Evolutionary conservation across 2,329 filamentous ascomycete species (phyloP).

Genomic region (Penicillium polonicum): DNA sequence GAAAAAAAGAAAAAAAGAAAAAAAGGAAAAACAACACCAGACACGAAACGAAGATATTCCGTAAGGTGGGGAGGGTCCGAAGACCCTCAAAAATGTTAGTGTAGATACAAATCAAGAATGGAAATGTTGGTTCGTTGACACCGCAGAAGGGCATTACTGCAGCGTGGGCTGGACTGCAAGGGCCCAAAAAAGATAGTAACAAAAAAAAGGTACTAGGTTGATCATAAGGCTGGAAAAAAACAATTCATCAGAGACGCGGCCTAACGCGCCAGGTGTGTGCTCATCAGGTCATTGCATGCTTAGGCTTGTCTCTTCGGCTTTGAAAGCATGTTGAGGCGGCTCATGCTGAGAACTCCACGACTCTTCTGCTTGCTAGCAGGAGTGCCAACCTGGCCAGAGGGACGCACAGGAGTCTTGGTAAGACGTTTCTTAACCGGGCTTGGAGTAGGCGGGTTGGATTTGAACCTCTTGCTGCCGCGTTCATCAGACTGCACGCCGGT

Average conservation of each 20-base stretch:
- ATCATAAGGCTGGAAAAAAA: conserved; percentile 4
- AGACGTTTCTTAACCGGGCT: conserved; percentile 38
- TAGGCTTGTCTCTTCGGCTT: conserved; percentile 45
- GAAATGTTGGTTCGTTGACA: conserved; percentile 7
- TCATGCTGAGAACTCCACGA: conserved; percentile 42
- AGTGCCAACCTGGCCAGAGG: conserved; percentile 25
- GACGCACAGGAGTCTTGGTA: conserved; percentile 34
- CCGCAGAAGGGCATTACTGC: conserved; percentile 5
- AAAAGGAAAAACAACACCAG: conserved; percentile 5
- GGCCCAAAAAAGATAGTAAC: not conserved
- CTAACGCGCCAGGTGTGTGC: conserved; percentile 15
- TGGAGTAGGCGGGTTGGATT: conserved; percentile 34
- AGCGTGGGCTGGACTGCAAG: not conserved
- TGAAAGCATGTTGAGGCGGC: conserved; percentile 49
- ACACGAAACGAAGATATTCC: conserved; percentile 3
- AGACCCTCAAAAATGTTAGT: conserved; percentile 3
- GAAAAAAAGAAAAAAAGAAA: not conserved
- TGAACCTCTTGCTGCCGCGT: conserved; percentile 40
- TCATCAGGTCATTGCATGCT: not conserved
- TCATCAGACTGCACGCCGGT: conserved; percentile 22
- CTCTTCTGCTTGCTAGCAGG: conserved; percentile 33
- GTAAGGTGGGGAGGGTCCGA: not conserved
- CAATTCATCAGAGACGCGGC: conserved; percentile 1
- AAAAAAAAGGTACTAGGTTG: not conserved
- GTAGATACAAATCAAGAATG: conserved; percentile 20